Conservation (phyloP, 768 basidiomycete species). For the Myochromella boudieri region DNA sequence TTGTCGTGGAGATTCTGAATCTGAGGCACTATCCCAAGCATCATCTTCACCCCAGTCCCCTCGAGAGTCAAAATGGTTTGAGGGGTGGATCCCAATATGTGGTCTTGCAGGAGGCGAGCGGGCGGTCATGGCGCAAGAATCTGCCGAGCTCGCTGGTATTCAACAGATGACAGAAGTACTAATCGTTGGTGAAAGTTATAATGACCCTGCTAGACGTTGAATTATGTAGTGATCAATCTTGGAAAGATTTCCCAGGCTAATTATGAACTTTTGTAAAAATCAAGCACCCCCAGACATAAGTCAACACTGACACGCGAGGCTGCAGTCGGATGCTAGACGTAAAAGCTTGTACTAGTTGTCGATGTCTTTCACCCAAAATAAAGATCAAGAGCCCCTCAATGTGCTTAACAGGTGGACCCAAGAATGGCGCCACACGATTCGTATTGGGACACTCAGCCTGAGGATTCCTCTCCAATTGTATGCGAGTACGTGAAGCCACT, state of each 20-base stretch:
- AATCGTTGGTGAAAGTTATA: too few species aligned
- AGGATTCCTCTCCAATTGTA: conserved; percentile 5
- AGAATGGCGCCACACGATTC: conserved; percentile 11
- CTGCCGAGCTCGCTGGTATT: conserved; percentile 6
- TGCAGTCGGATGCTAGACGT: conserved; percentile 9
- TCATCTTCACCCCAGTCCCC: conserved; percentile 84
- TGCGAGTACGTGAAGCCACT: conserved; percentile 3
- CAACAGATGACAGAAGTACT: conserved; percentile 6
- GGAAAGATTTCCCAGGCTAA: too few species aligned
- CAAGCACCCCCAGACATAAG: too few species aligned
- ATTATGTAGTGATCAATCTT: too few species aligned
- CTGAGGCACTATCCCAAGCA: conserved; percentile 83
- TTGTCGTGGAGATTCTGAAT: conserved; percentile 67
- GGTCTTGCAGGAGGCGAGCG: conserved; percentile 74
- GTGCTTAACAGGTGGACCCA: conserved; percentile 7
- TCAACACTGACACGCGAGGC: conserved; percentile 9
- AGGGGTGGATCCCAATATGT: conserved; percentile 64
- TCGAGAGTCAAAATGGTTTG: conserved; percentile 36
- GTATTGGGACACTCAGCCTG: conserved; percentile 7
- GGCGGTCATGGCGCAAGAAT: conserved; percentile 40
- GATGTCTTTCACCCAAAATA: too few species aligned
- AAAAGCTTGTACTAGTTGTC: conserved; percentile 10
- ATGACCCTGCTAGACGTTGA: too few species aligned
- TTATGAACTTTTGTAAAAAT: too few species aligned
- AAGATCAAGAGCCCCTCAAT: conserved; percentile 1